phyloP scores from a whole-genome alignment of 148 eudicot genomes.

The Chenopodium suecicum region DNA sequence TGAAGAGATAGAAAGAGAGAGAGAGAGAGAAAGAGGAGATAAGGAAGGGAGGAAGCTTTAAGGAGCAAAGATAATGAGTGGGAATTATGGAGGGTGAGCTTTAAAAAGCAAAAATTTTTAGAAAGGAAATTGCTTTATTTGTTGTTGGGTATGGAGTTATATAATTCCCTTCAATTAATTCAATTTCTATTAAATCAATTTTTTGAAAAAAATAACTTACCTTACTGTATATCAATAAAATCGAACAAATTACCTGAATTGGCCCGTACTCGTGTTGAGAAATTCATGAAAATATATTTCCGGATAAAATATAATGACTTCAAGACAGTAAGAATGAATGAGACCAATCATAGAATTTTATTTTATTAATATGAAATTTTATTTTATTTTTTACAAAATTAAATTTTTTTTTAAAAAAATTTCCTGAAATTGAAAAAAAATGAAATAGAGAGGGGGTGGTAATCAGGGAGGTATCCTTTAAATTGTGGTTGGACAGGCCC shows the following conservation, averaged over 20 bases:
- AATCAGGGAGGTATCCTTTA: conserved; percentile 18
- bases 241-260: too few relatives aligned
- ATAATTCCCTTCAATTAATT: not conserved
- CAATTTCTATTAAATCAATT: too few relatives aligned
- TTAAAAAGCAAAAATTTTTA: conserved; percentile 45
- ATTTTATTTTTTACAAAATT: too few relatives aligned
- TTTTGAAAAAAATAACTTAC: too few relatives aligned
- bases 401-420: not conserved
- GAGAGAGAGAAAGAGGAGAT: conserved; percentile 37
- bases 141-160: conserved; percentile 30
- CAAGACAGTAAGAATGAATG: too few relatives aligned
- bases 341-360: not conserved
- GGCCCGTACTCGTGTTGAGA: too few relatives aligned
- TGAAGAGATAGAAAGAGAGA: conserved; percentile 11
- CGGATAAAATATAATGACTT: too few relatives aligned
- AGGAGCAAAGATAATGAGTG: conserved; percentile 84
- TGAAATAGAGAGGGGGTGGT: not conserved
- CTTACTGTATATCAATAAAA: too few relatives aligned
- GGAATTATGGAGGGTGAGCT: conserved; percentile 71
- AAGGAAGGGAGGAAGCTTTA: conserved; percentile 50
- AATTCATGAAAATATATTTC: too few relatives aligned
- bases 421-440: not conserved
- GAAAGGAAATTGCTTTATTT: conserved; percentile 37
- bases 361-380: not conserved
- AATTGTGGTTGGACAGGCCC: conserved; percentile 55